Percentiles rank a stretch among this genome's conserved stretches.
These are phyloP conservation scores for Saccharum officinarum DNA, from an alignment of 176 grass and related monocot species.

Conservation along the genomic window DNA sequence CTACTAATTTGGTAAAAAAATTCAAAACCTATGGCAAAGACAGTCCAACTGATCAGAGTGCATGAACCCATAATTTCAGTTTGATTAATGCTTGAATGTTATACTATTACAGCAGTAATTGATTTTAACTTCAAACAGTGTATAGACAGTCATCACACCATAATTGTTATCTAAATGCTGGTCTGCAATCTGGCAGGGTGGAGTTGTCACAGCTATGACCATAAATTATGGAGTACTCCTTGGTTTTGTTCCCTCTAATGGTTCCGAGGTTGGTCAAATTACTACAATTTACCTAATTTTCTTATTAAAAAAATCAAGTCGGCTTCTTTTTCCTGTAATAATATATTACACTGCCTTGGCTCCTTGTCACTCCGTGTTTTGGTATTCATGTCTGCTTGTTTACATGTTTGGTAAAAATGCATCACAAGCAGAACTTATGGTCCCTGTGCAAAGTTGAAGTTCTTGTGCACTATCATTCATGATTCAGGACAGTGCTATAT, in stretches of 20 bases:
- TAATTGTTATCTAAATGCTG: slow-evolving; percentile 16
- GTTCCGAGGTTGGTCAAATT: slow-evolving; percentile 62
- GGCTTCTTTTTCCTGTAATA: neutral
- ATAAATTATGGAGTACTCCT: slow-evolving; percentile 89
- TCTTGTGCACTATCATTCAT: slow-evolving; percentile 3
- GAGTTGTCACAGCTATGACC: slow-evolving; percentile 84
- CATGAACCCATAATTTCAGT: neutral
- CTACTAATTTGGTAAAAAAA: neutral
- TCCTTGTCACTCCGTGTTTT: neutral
- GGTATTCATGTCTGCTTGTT: neutral
- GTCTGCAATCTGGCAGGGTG: slow-evolving; percentile 59
- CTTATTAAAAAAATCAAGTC: neutral
- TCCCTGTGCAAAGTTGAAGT: neutral
- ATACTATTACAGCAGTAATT: neutral
- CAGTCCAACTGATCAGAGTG: neutral
- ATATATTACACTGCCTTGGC: neutral
- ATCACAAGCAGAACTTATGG: neutral
- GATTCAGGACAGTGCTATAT: neutral
- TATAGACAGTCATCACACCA: neutral
- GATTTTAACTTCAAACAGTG: neutral
- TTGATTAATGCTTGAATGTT: neutral
- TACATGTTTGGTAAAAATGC: slow-evolving; percentile 26
- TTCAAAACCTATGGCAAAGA: neutral
- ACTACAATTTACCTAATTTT: slow-evolving; percentile 17
- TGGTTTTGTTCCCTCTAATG: slow-evolving; percentile 78